Evolutionary conservation across 306 rosid species (phyloP).

Genomic region (Inga leiocalycina): DNA sequence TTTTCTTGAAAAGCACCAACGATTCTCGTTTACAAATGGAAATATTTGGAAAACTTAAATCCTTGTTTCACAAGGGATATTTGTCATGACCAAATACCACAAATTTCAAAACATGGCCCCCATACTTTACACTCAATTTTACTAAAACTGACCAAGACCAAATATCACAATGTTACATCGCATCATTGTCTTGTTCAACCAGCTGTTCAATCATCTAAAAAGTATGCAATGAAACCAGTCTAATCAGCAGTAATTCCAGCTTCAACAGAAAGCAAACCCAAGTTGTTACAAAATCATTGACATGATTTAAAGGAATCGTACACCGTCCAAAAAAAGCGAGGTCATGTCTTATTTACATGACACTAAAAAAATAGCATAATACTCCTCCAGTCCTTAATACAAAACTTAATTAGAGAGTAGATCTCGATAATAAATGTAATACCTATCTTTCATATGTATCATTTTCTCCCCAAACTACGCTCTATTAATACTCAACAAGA

Average conservation of each 20-base stretch:
- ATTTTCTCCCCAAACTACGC: no score
- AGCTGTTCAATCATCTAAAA: not conserved
- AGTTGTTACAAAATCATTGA: constrained; percentile 31
- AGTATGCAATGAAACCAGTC: not conserved
- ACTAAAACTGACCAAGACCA: not conserved
- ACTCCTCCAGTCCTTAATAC: no score
- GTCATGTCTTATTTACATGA: constrained; percentile 36
- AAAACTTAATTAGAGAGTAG: no score
- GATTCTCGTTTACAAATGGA: not conserved
- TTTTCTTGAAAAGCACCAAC: not conserved
- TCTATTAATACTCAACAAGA: no score
- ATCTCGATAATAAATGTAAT: no score
- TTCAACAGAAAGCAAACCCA: not conserved
- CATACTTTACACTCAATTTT: not conserved
- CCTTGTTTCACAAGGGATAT: not conserved
- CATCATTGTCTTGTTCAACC: not conserved
- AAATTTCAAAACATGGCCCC: not conserved
- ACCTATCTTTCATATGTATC: no score
- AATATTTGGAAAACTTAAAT: not conserved
- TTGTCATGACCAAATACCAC: not conserved
- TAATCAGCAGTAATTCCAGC: not conserved
- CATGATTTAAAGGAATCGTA: constrained; percentile 22
- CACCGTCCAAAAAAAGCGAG: not conserved
- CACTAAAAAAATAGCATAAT: constrained; percentile 1
- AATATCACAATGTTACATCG: not conserved